Percentiles rank a stretch among this genome's conserved stretches.
Conservation (phyloP, 805 yeast genomes). For the Kazachstania kunashirensis region DNA sequence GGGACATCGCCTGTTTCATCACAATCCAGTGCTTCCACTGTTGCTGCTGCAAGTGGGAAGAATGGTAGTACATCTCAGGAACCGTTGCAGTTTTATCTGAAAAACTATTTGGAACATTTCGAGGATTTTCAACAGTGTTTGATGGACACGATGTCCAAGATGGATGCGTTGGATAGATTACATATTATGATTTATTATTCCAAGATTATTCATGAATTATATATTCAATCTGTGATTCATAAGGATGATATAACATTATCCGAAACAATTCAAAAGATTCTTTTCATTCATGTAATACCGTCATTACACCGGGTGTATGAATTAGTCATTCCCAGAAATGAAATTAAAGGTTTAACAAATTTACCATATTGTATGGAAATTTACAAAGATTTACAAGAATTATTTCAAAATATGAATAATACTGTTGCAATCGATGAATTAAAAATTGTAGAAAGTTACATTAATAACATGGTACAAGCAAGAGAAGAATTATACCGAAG, state of each 20-base stretch:
- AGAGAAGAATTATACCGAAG: constrained; percentile 1
- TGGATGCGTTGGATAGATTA: constrained; percentile 25
- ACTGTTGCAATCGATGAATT: not conserved
- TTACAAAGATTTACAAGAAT: not conserved
- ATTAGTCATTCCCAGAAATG: constrained; percentile 2
- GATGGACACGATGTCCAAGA: constrained; percentile 23
- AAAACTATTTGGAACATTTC: constrained; percentile 22
- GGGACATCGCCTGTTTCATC: constrained; percentile 59
- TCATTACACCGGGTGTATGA: not conserved
- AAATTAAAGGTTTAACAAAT: constrained; percentile 1
- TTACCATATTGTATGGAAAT: constrained; percentile 2
- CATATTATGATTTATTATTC: constrained; percentile 17
- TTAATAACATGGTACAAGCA: constrained; percentile 15
- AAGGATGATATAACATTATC: not conserved
- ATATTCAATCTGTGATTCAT: constrained; percentile 17
- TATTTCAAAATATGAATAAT: not conserved
- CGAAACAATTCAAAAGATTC: not conserved
- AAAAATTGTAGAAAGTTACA: constrained; percentile 12
- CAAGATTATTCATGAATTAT: constrained; percentile 6
- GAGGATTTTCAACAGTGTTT: constrained; percentile 30
- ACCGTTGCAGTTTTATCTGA: constrained; percentile 25
- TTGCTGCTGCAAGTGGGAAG: too few relatives aligned
- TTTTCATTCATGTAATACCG: constrained; percentile 2
- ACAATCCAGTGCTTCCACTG: constrained; percentile 49
- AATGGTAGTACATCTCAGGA: too few relatives aligned